Percentiles rank a stretch among this genome's conserved stretches.
These are phyloP conservation scores for Xylariomycetidae sp. DNA, from an alignment of 2,329 filamentous ascomycete genomes.

Conservation along the genomic window DNA sequence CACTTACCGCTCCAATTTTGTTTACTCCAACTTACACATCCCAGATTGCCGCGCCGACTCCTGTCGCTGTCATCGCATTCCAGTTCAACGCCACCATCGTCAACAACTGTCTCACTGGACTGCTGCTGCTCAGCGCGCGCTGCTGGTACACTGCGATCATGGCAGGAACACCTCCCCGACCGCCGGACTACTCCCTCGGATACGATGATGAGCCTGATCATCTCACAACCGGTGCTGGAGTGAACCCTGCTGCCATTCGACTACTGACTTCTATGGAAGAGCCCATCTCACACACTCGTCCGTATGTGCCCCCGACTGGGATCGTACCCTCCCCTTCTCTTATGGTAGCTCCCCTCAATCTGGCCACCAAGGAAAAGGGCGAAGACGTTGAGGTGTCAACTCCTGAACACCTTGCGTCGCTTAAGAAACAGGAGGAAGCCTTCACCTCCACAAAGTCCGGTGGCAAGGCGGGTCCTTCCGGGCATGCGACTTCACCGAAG, in stretches of 20 bases:
- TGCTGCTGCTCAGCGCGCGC: conserved; percentile 12
- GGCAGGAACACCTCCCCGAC: conserved; percentile 46
- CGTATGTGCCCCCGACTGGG: conserved; percentile 45
- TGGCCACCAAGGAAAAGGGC: conserved; percentile 12
- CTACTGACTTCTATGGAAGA: conserved; percentile 60
- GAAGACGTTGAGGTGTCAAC: conserved; percentile 18
- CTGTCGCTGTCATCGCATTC: conserved; percentile 11
- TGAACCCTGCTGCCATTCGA: conserved; percentile 50
- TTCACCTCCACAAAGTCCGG: conserved; percentile 17
- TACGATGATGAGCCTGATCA: conserved; percentile 50
- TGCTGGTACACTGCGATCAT: conserved; percentile 34
- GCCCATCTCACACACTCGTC: conserved; percentile 35
- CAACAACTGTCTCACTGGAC: conserved; percentile 12
- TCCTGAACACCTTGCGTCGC: conserved; percentile 24
- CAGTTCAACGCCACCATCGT: conserved; percentile 6
- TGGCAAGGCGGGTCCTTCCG: conserved; percentile 7
- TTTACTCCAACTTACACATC: too few relatives aligned
- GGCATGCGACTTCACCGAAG: conserved; percentile 12
- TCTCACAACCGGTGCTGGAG: conserved; percentile 35
- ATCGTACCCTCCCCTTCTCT: conserved; percentile 15
- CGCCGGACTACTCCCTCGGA: conserved; percentile 50
- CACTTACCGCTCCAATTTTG: too few relatives aligned
- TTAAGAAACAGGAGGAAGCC: conserved; percentile 34
- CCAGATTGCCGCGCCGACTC: too few relatives aligned
- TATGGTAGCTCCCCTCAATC: conserved; percentile 19